Evolutionary conservation across 441 rosid species (phyloP).

Genomic region (Bruguiera hainesii): DNA sequence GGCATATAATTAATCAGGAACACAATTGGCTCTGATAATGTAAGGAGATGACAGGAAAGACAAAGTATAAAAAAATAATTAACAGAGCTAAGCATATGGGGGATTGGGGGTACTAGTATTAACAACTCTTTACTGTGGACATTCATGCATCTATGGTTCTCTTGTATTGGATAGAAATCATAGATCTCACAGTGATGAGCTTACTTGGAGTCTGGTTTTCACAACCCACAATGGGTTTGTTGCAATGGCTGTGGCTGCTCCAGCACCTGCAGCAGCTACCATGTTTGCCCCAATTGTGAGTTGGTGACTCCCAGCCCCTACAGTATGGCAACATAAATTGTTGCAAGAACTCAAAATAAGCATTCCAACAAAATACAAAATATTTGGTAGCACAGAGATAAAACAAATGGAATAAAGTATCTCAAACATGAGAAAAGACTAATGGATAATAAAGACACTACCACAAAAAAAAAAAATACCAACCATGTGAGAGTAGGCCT

Average conservation of each 20-base stretch:
- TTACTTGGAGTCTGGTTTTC: constrained; percentile 65
- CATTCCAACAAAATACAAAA: background rate
- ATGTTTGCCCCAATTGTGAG: constrained; percentile 73
- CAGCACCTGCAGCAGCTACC: constrained; percentile 95
- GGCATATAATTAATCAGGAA: too few relatives aligned
- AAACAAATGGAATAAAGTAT: constrained; percentile 5
- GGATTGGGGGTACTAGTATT: too few relatives aligned
- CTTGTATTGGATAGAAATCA: background rate
- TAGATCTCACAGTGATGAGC: background rate
- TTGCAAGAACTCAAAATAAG: background rate
- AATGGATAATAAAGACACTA: constrained; percentile 2
- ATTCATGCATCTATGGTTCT: too few relatives aligned
- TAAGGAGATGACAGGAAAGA: too few relatives aligned
- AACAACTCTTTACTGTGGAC: too few relatives aligned
- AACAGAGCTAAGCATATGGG: too few relatives aligned
- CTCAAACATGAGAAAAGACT: constrained; percentile 14
- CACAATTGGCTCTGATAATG: too few relatives aligned
- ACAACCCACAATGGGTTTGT: constrained; percentile 99
- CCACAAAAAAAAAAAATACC: constrained; percentile 25
- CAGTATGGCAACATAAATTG: constrained; percentile 11
- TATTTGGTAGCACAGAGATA: background rate
- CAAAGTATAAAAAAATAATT: too few relatives aligned
- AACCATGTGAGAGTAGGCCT: constrained; percentile 68
- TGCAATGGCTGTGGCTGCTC: constrained; percentile 75
- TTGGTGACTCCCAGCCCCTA: constrained; percentile 46